Conservation (phyloP, 768 basidiomycete species). For the Podaxis carcinomalis region DNA sequence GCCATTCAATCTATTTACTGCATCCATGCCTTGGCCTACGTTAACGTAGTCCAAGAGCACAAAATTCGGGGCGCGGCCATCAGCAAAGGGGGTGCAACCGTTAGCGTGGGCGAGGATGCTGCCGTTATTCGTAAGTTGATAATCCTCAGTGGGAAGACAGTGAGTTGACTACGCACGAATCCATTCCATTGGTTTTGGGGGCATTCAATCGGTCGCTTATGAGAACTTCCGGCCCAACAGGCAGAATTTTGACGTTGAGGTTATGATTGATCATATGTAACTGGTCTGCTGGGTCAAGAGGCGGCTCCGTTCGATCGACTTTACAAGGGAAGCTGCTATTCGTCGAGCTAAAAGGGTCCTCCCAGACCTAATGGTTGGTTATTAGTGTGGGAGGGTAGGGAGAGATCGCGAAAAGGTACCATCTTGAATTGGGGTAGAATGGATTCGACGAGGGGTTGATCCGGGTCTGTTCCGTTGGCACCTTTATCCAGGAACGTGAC, state of each 20-base stretch:
- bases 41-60: conserved; percentile 47
- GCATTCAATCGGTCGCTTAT: conserved; percentile 25
- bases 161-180: conserved; percentile 18
- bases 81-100: conserved; percentile 36
- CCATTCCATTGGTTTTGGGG: conserved; percentile 22
- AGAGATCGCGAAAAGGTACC: conserved; percentile 23
- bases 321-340: conserved; percentile 48
- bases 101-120: conserved; percentile 36
- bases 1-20: conserved; percentile 39
- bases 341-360: conserved; percentile 47
- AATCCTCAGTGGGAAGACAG: not conserved
- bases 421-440: conserved; percentile 57
- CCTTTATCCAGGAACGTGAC: conserved; percentile 57
- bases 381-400: not conserved
- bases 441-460: conserved; percentile 31
- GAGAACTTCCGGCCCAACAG: conserved; percentile 18
- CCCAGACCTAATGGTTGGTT: conserved; percentile 40
- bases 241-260: conserved; percentile 32
- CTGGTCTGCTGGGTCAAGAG: conserved; percentile 42
- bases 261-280: conserved; percentile 52
- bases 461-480: conserved; percentile 27
- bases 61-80: conserved; percentile 39
- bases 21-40: conserved; percentile 33
- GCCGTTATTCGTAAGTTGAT: not conserved
- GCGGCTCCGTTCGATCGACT: conserved; percentile 46